phyloP scores from a whole-genome alignment of 1,139 yeast genomes.

The Suhomyces wounanorum region DNA sequence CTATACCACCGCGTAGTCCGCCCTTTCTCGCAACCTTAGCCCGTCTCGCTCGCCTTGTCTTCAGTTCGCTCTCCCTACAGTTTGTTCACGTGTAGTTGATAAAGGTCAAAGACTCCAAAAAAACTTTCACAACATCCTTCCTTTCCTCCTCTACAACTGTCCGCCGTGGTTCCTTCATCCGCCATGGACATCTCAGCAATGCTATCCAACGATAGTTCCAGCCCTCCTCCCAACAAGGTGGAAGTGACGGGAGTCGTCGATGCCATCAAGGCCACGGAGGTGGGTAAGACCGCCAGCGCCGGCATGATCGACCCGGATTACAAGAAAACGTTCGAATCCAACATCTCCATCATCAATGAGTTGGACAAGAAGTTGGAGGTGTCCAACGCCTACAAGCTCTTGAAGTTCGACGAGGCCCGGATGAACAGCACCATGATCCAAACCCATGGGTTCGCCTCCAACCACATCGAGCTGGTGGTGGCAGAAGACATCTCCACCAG shows the following conservation, averaged over 20 bases:
- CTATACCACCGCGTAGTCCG: not conserved
- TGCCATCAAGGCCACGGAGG: slow-evolving; percentile 3
- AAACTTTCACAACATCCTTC: slow-evolving; percentile 5
- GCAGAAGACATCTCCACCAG: slow-evolving; percentile 37
- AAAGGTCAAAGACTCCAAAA: slow-evolving; percentile 3
- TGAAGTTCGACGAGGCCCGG: slow-evolving; percentile 32
- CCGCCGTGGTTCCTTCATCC: slow-evolving; percentile 1
- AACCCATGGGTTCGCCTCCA: slow-evolving; percentile 31
- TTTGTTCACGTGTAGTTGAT: slow-evolving; percentile 10
- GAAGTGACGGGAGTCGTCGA: slow-evolving; percentile 3
- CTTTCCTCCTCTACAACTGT: not conserved
- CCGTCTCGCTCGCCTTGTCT: not conserved
- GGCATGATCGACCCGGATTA: slow-evolving; percentile 13
- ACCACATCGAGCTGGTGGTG: slow-evolving; percentile 39
- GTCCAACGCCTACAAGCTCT: slow-evolving; percentile 29
- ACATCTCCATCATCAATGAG: slow-evolving; percentile 28
- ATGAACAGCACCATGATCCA: slow-evolving; percentile 28
- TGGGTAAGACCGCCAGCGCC: not conserved
- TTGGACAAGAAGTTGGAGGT: slow-evolving; percentile 32
- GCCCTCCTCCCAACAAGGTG: slow-evolving; percentile 11
- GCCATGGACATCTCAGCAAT: slow-evolving; percentile 45
- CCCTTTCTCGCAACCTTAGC: not conserved
- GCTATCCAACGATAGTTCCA: slow-evolving; percentile 33
- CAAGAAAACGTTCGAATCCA: slow-evolving; percentile 27
- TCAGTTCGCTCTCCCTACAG: not conserved